A percentile compares a stretch with the other conserved stretches of the same genome.
Evolutionary conservation across 495 filamentous ascomycete species (phyloP).

Genomic region (Articulospora tetracladia): DNA sequence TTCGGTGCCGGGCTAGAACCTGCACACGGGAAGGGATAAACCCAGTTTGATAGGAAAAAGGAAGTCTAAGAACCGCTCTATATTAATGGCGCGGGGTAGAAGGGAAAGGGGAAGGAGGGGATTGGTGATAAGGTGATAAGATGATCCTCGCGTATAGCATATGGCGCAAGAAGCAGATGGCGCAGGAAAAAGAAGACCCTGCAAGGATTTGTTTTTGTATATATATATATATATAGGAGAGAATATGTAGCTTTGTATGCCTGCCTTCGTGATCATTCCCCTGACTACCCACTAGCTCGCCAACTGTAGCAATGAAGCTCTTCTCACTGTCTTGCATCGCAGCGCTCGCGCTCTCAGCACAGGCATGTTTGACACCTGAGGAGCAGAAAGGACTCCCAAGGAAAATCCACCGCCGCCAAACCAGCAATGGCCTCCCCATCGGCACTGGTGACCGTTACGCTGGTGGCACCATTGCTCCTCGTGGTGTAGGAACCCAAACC

Average conservation of each 20-base stretch:
- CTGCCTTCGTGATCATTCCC: neutral
- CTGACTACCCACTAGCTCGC: neutral
- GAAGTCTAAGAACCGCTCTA: no score
- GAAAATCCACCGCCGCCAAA: slow-evolving; percentile 14
- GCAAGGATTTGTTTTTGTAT: no score
- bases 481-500: slow-evolving; percentile 26
- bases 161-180: neutral
- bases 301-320: slow-evolving; percentile 1
- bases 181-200: no score
- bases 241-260: neutral
- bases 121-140: neutral
- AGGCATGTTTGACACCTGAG: slow-evolving; percentile 8
- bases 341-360: neutral
- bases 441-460: slow-evolving; percentile 30
- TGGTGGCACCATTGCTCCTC: slow-evolving; percentile 24
- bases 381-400: slow-evolving; percentile 6
- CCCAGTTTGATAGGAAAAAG: no score
- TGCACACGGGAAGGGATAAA: no score
- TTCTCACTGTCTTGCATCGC: slow-evolving; percentile 1
- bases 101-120: neutral
- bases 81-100: neutral
- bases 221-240: neutral
- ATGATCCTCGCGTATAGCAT: no score
- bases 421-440: slow-evolving; percentile 23
- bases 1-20: no score